Evolutionary conservation across 106 monocot species (phyloP).

Genomic region (Dendrobium officinale): DNA sequence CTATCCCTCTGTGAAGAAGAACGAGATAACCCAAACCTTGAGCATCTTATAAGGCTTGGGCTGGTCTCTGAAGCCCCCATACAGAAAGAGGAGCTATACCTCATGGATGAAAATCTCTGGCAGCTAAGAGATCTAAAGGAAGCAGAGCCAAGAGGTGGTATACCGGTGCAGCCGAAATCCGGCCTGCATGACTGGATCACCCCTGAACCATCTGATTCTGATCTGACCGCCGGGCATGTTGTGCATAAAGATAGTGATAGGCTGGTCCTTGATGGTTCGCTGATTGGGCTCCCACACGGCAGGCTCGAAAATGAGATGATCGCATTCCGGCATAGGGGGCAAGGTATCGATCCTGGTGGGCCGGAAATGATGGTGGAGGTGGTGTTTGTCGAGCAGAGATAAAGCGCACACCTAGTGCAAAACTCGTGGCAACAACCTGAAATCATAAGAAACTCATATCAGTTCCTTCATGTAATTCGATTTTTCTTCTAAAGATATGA

Average conservation of each 20-base stretch:
- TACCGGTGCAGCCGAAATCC: conserved; percentile 20
- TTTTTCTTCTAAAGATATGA: neutral
- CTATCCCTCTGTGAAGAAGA: conserved; percentile 41
- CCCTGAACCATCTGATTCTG: neutral
- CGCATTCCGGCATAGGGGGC: conserved; percentile 79
- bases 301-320: conserved; percentile 62
- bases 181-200: conserved; percentile 20
- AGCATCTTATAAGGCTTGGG: conserved; percentile 42
- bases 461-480: neutral
- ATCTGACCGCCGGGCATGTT: conserved; percentile 18
- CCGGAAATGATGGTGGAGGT: conserved; percentile 21
- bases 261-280: conserved; percentile 42
- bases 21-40: conserved; percentile 23
- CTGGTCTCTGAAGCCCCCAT: conserved; percentile 38
- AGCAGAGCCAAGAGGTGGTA: conserved; percentile 34
- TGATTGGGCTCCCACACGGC: conserved; percentile 27
- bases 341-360: conserved; percentile 75
- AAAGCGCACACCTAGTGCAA: conserved; percentile 83
- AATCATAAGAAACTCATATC: neutral
- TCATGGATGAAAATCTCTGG: conserved; percentile 41
- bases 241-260: conserved; percentile 41
- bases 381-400: conserved; percentile 70
- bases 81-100: conserved; percentile 37
- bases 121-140: conserved; percentile 52
- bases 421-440: conserved; percentile 89